Conservation (phyloP, 495 filamentous ascomycete genomes). For the Talaromyces borbonicus region DNA sequence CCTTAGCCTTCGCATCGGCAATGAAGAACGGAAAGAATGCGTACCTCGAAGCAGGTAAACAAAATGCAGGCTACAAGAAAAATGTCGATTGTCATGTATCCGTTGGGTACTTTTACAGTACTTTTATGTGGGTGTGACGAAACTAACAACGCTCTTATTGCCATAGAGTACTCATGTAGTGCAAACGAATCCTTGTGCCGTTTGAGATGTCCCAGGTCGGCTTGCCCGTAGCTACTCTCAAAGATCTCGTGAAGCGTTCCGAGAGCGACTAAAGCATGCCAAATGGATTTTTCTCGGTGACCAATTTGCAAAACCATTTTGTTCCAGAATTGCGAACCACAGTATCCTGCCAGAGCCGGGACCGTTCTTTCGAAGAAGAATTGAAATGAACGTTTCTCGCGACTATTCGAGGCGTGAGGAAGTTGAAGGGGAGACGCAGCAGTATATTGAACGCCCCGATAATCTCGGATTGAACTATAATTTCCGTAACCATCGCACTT, state of each 20-base stretch:
- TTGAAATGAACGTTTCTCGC: conserved; percentile 47
- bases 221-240: conserved; percentile 17
- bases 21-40: neutral
- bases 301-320: conserved; percentile 43
- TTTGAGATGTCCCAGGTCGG: neutral
- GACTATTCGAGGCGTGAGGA: conserved; percentile 7
- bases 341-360: conserved; percentile 51
- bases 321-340: conserved; percentile 53
- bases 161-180: conserved; percentile 40
- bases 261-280: conserved; percentile 52
- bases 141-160: conserved; percentile 26
- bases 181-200: conserved; percentile 22
- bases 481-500: conserved; percentile 25
- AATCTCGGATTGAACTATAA: neutral
- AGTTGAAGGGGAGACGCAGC: neutral
- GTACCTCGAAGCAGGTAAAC: conserved; percentile 17
- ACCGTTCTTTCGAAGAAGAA: conserved; percentile 50
- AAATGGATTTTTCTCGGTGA: conserved; percentile 49
- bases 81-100: conserved; percentile 20
- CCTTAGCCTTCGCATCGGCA: neutral
- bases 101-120: too few relatives aligned
- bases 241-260: conserved; percentile 55
- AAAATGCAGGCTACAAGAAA: conserved; percentile 40
- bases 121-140: neutral
- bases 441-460: neutral